Evolutionary conservation across 2,329 filamentous ascomycete species (phyloP).

Genomic region (Zalaria sp.): DNA sequence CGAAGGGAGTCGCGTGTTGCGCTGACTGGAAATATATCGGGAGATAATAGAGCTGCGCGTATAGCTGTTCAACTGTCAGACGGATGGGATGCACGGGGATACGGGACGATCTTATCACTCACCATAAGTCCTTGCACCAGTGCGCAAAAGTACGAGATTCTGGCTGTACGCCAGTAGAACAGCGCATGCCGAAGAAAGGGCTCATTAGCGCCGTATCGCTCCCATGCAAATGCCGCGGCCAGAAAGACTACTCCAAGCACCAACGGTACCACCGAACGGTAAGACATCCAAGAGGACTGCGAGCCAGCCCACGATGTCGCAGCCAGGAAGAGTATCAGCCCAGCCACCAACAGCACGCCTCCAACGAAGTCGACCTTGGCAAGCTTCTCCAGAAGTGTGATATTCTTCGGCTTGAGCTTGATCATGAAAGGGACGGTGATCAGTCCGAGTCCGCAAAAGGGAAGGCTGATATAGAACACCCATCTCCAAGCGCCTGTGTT

Average conservation of each 20-base stretch:
- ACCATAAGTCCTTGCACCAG: neutral
- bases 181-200: neutral
- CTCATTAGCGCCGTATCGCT: neutral
- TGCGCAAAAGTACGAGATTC: neutral
- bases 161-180: neutral
- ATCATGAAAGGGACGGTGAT: neutral
- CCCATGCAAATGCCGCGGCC: neutral
- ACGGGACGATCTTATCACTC: neutral
- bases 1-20: constrained; percentile 17
- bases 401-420: neutral
- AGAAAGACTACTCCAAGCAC: neutral
- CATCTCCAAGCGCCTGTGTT: neutral
- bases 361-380: neutral
- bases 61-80: neutral
- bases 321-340: neutral
- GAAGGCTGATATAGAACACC: neutral
- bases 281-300: too few species aligned
- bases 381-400: neutral
- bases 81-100: neutral
- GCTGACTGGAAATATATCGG: constrained; percentile 29
- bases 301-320: neutral
- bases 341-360: neutral
- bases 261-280: neutral
- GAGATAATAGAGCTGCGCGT: constrained; percentile 16
- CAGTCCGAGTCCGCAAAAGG: neutral